A percentile compares a stretch with the other conserved stretches of the same genome.
Conservation (phyloP, 306 rosid genomes). For the Gleditsia sinensis region DNA sequence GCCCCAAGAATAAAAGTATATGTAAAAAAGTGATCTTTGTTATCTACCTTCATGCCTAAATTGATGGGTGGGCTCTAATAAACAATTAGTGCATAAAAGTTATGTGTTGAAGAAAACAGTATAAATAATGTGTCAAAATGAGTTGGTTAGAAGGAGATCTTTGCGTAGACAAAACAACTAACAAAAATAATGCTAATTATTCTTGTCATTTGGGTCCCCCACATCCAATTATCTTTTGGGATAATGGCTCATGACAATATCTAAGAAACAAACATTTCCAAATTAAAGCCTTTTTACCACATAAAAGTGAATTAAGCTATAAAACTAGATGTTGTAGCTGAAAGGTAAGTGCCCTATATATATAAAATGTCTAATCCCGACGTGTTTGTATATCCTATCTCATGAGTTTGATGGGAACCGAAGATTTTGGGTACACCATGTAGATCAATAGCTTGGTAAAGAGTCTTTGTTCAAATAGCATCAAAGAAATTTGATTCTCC, state of each 20-base stretch:
- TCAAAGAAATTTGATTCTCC: too few species aligned
- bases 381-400: neutral
- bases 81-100: constrained; percentile 4
- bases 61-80: constrained; percentile 33
- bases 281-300: neutral
- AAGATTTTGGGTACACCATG: neutral
- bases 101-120: neutral
- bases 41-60: constrained; percentile 41
- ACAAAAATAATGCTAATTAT: neutral
- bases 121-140: too few species aligned
- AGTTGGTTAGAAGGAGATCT: neutral
- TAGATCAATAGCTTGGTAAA: too few species aligned
- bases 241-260: neutral
- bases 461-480: too few species aligned
- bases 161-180: neutral
- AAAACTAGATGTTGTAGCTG: neutral
- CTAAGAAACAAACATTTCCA: neutral
- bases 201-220: neutral
- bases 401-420: neutral
- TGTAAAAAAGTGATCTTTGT: constrained; percentile 48
- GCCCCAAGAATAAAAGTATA: constrained; percentile 37
- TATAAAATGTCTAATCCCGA: neutral
- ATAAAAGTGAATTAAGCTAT: neutral
- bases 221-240: neutral
- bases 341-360: neutral